A percentile compares a stretch with the other conserved stretches of the same genome.
These are phyloP conservation scores for Schwanniomyces occidentalis DNA, from an alignment of 805 yeast genomes.

Conservation along the genomic window DNA sequence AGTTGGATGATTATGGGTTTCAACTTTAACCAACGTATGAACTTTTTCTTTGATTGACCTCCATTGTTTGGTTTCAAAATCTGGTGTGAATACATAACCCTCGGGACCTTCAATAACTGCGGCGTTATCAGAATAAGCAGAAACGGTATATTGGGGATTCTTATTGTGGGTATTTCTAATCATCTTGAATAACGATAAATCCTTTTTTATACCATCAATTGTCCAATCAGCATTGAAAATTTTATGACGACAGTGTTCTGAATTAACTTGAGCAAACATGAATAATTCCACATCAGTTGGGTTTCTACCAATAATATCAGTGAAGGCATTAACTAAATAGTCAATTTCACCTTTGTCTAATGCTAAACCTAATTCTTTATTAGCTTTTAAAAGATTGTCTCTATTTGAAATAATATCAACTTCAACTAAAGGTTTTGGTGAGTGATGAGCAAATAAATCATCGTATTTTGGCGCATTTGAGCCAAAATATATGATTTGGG, in stretches of 20 bases:
- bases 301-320: constrained; percentile 70
- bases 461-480: constrained; percentile 61
- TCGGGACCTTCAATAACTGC: constrained; percentile 89
- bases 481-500: constrained; percentile 64
- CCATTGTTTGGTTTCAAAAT: constrained; percentile 72
- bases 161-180: constrained; percentile 88
- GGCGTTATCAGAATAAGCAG: constrained; percentile 97
- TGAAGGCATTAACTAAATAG: constrained; percentile 82
- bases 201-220: constrained; percentile 78
- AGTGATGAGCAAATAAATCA: constrained; percentile 75
- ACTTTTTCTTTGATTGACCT: constrained; percentile 70
- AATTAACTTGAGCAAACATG: constrained; percentile 99
- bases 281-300: constrained; percentile 98
- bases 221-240: constrained; percentile 99
- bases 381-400: constrained; percentile 70
- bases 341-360: constrained; percentile 91
- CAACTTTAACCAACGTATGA: constrained; percentile 91
- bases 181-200: constrained; percentile 84
- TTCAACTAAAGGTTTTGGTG: constrained; percentile 79
- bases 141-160: constrained; percentile 78
- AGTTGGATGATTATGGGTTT: constrained; percentile 98
- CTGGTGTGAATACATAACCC: constrained; percentile 79
- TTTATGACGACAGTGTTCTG: constrained; percentile 99
- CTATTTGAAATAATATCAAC: constrained; percentile 61
- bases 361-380: constrained; percentile 87